Evolutionary conservation across 2,329 filamentous ascomycete genomes (phyloP).

Genomic region (Daldinia sp.): DNA sequence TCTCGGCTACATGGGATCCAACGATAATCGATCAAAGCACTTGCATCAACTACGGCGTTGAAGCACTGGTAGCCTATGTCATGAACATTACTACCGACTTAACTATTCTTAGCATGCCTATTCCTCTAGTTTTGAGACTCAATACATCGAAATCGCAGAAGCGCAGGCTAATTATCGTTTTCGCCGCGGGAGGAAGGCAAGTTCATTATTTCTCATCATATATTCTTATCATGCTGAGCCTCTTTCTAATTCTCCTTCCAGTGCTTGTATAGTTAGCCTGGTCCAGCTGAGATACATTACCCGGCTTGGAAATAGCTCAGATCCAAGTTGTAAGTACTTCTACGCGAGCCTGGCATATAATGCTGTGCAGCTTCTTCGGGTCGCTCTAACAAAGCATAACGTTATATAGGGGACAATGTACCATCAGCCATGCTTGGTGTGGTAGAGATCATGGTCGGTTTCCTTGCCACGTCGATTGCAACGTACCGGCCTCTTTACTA

Average conservation of each 20-base stretch:
- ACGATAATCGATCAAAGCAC: background rate
- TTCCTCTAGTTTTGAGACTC: background rate
- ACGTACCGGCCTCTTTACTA: background rate
- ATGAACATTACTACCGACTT: background rate
- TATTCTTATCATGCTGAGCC: background rate
- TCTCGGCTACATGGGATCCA: background rate
- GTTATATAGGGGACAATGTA: background rate
- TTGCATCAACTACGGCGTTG: background rate
- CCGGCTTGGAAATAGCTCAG: background rate
- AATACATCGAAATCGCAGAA: constrained; percentile 1
- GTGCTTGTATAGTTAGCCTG: background rate
- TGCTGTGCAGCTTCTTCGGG: background rate
- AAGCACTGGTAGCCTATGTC: background rate
- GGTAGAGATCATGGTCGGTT: background rate
- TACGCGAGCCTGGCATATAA: background rate
- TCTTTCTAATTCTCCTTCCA: background rate
- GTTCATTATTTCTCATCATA: background rate
- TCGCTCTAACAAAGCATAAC: background rate
- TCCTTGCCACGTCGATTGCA: background rate
- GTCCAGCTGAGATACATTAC: background rate
- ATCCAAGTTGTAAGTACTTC: background rate
- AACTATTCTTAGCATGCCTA: background rate
- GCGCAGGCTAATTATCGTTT: background rate
- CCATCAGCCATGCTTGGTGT: background rate
- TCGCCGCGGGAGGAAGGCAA: background rate